phyloP scores from a whole-genome alignment of 805 yeast genomes.

The Metschnikowia peoriensis region DNA sequence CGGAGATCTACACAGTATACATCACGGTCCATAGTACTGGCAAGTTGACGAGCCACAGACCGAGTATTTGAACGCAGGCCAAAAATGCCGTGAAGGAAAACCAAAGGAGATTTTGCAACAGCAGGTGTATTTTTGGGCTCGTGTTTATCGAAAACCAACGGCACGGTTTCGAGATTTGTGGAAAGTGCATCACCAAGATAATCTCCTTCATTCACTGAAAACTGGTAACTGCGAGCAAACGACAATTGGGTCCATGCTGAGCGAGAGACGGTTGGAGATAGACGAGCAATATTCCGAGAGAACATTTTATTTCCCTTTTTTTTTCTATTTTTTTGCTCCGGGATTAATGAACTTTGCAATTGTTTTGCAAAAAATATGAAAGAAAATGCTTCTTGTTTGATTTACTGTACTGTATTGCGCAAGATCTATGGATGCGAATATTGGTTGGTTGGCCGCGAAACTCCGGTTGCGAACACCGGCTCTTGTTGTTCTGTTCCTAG shows the following conservation, averaged over 20 bases:
- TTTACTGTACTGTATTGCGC: too few species aligned
- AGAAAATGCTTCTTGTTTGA: too few species aligned
- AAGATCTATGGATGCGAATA: too few species aligned
- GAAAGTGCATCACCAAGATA: constrained; percentile 35
- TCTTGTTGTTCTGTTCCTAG: too few species aligned
- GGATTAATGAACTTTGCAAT: too few species aligned
- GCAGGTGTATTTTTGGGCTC: constrained; percentile 22
- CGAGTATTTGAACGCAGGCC: constrained; percentile 83
- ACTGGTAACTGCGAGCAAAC: constrained; percentile 1
- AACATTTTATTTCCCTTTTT: neutral
- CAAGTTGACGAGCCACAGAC: constrained; percentile 64
- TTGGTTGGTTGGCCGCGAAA: too few species aligned
- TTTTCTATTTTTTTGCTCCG: too few species aligned
- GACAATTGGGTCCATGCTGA: neutral
- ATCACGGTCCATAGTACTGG: constrained; percentile 48
- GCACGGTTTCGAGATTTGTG: constrained; percentile 47
- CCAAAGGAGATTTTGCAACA: constrained; percentile 53
- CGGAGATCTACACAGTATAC: constrained; percentile 75
- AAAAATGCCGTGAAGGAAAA: constrained; percentile 85
- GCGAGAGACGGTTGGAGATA: neutral
- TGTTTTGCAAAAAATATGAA: too few species aligned
- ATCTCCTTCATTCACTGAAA: constrained; percentile 2
- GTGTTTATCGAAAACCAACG: constrained; percentile 52
- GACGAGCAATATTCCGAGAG: neutral
- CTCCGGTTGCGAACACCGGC: too few species aligned